Conservation (phyloP, 2,329 filamentous ascomycete species). For the Penicillium concentricum region DNA sequence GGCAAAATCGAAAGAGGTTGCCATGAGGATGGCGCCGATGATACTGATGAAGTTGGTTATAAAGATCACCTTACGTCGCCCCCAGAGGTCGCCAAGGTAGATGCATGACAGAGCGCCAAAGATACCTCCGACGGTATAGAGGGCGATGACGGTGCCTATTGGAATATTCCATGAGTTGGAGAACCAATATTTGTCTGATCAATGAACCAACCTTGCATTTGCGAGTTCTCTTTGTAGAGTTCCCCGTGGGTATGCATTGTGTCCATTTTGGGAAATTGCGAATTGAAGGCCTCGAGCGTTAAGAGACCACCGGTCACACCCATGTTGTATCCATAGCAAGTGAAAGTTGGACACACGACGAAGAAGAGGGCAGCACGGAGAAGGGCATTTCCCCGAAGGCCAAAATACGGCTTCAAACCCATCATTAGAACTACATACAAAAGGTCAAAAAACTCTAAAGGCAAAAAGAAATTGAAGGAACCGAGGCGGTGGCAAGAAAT, state of each 20-base stretch:
- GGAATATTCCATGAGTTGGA: neutral
- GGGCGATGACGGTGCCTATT: constrained; percentile 45
- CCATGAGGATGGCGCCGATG: constrained; percentile 47
- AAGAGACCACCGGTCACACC: constrained; percentile 51
- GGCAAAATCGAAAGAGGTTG: constrained; percentile 45
- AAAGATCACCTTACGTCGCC: constrained; percentile 48
- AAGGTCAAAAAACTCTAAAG: neutral
- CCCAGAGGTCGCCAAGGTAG: constrained; percentile 47
- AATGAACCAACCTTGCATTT: constrained; percentile 35
- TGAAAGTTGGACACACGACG: constrained; percentile 38
- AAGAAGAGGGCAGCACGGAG: constrained; percentile 22
- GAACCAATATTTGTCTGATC: neutral
- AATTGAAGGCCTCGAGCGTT: constrained; percentile 26
- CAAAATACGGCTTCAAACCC: constrained; percentile 23
- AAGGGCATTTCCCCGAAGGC: constrained; percentile 23
- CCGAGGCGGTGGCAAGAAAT: neutral
- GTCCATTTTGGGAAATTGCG: constrained; percentile 51
- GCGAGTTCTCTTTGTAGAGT: constrained; percentile 46
- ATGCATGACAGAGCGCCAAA: constrained; percentile 49
- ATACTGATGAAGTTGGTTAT: constrained; percentile 41
- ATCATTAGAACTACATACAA: constrained; percentile 6
- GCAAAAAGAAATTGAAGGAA: neutral
- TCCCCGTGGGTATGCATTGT: constrained; percentile 46
- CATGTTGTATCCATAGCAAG: constrained; percentile 55
- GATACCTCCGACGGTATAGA: constrained; percentile 49